Evolutionary conservation across 345 rosid genomes (phyloP), one percentile per base, ranked within the genome.

Genomic region (Hypericum androsaemum): DNA sequence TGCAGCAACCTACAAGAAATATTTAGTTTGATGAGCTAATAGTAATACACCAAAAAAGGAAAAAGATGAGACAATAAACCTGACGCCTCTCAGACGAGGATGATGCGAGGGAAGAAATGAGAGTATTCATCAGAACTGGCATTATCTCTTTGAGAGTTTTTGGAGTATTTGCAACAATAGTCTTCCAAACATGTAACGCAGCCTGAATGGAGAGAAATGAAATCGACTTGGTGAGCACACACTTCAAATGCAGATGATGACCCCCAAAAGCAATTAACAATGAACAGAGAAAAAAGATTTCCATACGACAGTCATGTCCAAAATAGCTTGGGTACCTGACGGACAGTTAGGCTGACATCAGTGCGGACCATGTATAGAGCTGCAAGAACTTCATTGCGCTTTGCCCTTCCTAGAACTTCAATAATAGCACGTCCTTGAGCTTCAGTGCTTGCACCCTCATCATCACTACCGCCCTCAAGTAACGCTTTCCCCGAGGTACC

Each of bases 381-480:
- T 58, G 98, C 96, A 70, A 85, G 96, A 71, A 92, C 72, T 71
- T 92, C 94, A 71, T 92, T 88, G n/a, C 95, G 94, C 75, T 81
- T 88, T 7, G 77, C 94, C 82, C 88, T 88, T 51, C 95, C 98
- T 53, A 92, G 75, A 58, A 92, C 88, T 78, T 88, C 98, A 73
- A 92, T 81, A 68, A 92, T 92, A 49, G 98, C 95, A 32, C 98
- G 95, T 10, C 98, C 98, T 43, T 92, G 98, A 0, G 98, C 97
- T 77, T 92, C 98, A 48, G 98, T 92, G 63, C 98, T 88, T 54
- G 98, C 76, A 69, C 97, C 98, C 74, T 92, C 98, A 69, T 88
- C 98, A 70, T 92, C 98, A 74, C 98, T 92, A 35, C 98, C 98
- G 56, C 98, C 98, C 72, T 92, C 97, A 42, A 92, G 96, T 60